Base-by-base conservation (phyloP, 2,329 filamentous ascomycete genomes). In the Neurospora sp. region DNA sequence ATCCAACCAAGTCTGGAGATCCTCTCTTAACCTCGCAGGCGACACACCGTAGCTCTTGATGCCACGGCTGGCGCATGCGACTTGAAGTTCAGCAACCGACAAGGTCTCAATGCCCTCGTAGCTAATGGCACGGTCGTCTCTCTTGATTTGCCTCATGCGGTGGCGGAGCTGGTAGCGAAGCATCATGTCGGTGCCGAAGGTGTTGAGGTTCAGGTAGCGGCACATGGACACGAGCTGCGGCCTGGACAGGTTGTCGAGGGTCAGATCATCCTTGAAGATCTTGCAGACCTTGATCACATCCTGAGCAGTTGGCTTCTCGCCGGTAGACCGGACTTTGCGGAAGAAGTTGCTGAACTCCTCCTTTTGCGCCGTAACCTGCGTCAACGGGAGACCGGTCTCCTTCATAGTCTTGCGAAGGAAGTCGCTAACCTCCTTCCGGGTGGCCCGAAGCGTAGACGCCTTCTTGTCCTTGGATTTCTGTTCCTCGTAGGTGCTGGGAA, bases 201-300 rank as follows among this genome's bases (percentile, higher is more conserved):
- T 95, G 83, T 95, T 96, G 70, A 99, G 87, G 82, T 96, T 97
- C 90, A 99, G 94, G 84, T 99, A 99, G 72, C 93, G 91, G 86
- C 96, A 98, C 87, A 98, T 99, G 70, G 92, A 97, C 38, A 99
- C 95, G 68, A 99, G 85, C 82, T 99, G 96, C 17, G 96, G 96
- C 73, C 96, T 88, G 19, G 94, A 97, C 74, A 99, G 84, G 82
- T 99, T 99, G 88, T 99, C 96, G 39, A 99, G 86, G 0, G 96
- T 99, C 76, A 99, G 80, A 80, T 99, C 96, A 79, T 99, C 96
- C 80, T 96, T 96, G 88, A 99, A 99, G 74, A 97, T 91, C 86
- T 97, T 96, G 89, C 96, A 98, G 73, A 99, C 95, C 82, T 96
- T 97, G 85, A 99, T 97, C 73, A 99, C 93, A 78, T 99, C 96